phyloP scores from a whole-genome alignment of 257 asterid genomes.

The Apocynum venetum region DNA sequence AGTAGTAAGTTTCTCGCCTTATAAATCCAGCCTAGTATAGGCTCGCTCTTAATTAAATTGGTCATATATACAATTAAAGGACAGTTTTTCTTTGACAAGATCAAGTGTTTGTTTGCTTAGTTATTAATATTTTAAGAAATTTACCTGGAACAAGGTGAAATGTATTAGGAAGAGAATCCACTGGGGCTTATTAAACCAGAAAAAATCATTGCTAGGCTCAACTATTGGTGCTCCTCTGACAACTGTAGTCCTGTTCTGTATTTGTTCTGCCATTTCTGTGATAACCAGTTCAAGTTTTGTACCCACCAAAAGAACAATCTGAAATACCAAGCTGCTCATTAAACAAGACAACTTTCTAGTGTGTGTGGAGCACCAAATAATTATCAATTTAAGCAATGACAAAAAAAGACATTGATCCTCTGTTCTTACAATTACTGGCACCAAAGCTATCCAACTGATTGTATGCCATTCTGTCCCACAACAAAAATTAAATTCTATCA shows the following conservation, averaged over 20 bases:
- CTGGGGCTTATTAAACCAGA: slow-evolving; percentile 59
- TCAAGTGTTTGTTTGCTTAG: background rate
- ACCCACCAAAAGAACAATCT: slow-evolving; percentile 52
- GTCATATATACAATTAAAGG: background rate
- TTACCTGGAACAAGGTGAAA: slow-evolving; percentile 55
- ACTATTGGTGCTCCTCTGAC: slow-evolving; percentile 61
- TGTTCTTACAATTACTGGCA: slow-evolving; percentile 50
- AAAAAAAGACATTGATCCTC: background rate
- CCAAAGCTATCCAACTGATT: slow-evolving; percentile 42
- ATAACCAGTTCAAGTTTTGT: slow-evolving; percentile 61
- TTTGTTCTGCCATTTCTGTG: slow-evolving; percentile 66
- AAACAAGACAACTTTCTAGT: background rate
- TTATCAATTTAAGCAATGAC: background rate
- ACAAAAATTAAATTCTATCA: background rate
- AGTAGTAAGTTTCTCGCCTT: no score
- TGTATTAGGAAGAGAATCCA: slow-evolving; percentile 68
- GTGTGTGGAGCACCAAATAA: no score
- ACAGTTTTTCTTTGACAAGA: background rate
- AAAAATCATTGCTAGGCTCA: slow-evolving; percentile 53
- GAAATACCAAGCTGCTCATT: background rate
- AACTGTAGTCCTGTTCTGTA: slow-evolving; percentile 45
- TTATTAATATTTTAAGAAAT: background rate
- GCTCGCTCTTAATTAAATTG: background rate
- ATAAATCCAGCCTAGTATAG: no score
- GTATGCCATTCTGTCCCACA: slow-evolving; percentile 50